A percentile compares a stretch with the other conserved stretches of the same genome.
Evolutionary conservation across 2,329 filamentous ascomycete species (phyloP).

Genomic region (Fusarium tjaetaba): DNA sequence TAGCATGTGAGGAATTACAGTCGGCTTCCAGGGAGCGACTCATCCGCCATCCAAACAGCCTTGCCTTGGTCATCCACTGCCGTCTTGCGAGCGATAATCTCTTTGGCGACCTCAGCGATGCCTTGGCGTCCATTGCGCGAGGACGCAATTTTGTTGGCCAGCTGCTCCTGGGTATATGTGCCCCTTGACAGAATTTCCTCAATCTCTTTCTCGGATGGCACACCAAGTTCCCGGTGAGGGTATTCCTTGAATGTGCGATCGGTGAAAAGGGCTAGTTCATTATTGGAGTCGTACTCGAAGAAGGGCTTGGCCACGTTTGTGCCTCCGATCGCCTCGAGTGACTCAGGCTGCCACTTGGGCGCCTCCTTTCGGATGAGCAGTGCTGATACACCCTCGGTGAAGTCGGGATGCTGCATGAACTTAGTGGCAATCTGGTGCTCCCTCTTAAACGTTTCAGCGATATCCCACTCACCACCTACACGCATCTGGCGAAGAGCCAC

Average conservation of each 20-base stretch:
- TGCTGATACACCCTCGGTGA: constrained; percentile 88
- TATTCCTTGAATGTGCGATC: constrained; percentile 74
- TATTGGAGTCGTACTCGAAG: constrained; percentile 63
- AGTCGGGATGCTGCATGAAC: constrained; percentile 94
- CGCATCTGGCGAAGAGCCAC: constrained; percentile 88
- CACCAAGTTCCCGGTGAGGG: constrained; percentile 73
- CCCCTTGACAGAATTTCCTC: constrained; percentile 54
- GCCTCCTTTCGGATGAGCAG: constrained; percentile 76
- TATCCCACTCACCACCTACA: constrained; percentile 78
- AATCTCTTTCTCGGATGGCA: constrained; percentile 77
- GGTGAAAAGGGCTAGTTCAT: constrained; percentile 69
- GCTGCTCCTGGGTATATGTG: constrained; percentile 60
- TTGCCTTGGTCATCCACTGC: constrained; percentile 55
- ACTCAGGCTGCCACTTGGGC: constrained; percentile 80
- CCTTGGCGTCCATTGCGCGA: constrained; percentile 73
- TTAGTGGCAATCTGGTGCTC: constrained; percentile 85
- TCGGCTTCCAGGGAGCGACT: constrained; percentile 46
- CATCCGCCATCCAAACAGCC: constrained; percentile 51
- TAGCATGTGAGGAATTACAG: constrained; percentile 40
- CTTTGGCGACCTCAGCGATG: constrained; percentile 72
- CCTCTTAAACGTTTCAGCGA: constrained; percentile 83
- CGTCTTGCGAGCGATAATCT: constrained; percentile 74
- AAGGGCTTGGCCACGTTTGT: constrained; percentile 71
- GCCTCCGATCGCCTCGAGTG: constrained; percentile 71
- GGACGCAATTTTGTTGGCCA: constrained; percentile 70